Base-by-base conservation (phyloP, 106 monocot genomes). In the Ottelia alismoides region DNA sequence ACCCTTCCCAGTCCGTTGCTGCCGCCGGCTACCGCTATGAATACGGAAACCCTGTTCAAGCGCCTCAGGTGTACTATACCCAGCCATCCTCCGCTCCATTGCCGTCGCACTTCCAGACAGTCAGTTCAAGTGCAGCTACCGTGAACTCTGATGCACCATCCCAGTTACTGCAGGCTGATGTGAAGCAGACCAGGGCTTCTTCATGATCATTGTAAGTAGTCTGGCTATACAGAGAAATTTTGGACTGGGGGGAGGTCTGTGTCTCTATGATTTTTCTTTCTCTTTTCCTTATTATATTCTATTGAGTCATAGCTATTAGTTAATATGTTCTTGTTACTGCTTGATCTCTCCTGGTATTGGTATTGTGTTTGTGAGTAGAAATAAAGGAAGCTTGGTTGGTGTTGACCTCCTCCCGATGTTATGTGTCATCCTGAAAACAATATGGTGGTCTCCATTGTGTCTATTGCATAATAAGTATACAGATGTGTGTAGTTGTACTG, bases 21-120 rank as follows among this genome's bases (percentile, higher is more conserved):
- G 40, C 64, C 21, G 14, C 64, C 16, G 54, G 56, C 32, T 84
- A 65, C 22, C 78, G 75, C 2, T 84, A 84, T 46, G 83, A 84
- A 16, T 70, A 27, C 51, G 46, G 61, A 11, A 65, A 55, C 40
- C 55, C 16, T 25, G 23, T 65, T 2, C 68, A 62, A 17, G 20
- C 65, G 7, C 50, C 27, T 2, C 83, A 52, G 11, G 55, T 84
- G 53, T 76, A 69, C 66, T 79, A 84, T 28, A 62, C 84, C 16
- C 84, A 69, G 35, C 55, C 75, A 22, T 22, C 62, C 17, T 54
- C 71, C 16, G 31, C 65, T 2, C 53, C 76, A 20, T 20, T 76
- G 79, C 35, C 69, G 3, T 30, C 75, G 10, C 79, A 79, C 50
- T 84, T 69, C 48, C 84, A 70, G 64, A 60, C 72, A 2, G 50